Evolutionary conservation across 495 filamentous ascomycete species (phyloP).

Genomic region (Parathielavia hyrcaniae): DNA sequence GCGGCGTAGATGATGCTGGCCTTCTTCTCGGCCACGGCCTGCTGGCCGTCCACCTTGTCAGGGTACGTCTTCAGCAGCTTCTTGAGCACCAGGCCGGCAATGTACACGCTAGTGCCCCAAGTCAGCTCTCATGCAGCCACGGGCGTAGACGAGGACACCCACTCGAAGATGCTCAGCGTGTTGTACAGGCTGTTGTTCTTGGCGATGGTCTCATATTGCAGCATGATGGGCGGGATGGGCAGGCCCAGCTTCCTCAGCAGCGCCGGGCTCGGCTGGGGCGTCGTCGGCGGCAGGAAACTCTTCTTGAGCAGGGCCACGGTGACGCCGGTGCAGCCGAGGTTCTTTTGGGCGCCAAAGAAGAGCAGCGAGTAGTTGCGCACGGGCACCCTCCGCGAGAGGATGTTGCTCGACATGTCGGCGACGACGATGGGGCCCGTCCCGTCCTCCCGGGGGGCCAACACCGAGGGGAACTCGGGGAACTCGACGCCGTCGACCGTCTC

Average conservation of each 20-base stretch:
- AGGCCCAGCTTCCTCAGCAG: constrained; percentile 69
- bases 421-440: constrained; percentile 61
- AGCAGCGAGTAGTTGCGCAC: constrained; percentile 66
- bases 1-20: constrained; percentile 64
- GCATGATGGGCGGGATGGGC: constrained; percentile 66
- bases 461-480: constrained; percentile 67
- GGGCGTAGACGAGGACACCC: constrained; percentile 15
- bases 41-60: constrained; percentile 63
- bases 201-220: constrained; percentile 72
- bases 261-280: constrained; percentile 50
- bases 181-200: constrained; percentile 93
- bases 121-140: constrained; percentile 6
- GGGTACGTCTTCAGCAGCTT: constrained; percentile 54
- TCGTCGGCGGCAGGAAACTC: constrained; percentile 60
- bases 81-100: constrained; percentile 77
- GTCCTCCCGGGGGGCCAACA: constrained; percentile 50
- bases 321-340: constrained; percentile 77
- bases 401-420: constrained; percentile 83
- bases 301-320: constrained; percentile 78
- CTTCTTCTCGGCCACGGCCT: constrained; percentile 65
- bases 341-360: constrained; percentile 87
- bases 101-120: constrained; percentile 55
- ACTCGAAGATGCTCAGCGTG: constrained; percentile 88
- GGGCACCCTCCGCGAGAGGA: constrained; percentile 57
- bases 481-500: constrained; percentile 96